Percentiles rank a stretch among this genome's conserved stretches.
Evolutionary conservation across 441 rosid genomes (phyloP).

Genomic region (Gossypium schwendimanii): DNA sequence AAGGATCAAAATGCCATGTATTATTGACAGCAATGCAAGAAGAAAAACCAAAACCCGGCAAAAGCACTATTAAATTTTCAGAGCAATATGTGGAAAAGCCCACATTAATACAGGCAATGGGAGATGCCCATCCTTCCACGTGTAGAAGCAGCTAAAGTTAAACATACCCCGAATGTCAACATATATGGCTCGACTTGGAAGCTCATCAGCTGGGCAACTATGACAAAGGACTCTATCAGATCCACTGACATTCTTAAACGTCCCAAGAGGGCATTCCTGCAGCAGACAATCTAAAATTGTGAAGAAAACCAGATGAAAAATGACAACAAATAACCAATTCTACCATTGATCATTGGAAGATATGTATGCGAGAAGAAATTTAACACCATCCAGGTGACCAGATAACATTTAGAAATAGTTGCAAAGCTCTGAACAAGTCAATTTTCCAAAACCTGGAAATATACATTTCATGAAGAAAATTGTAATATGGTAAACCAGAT

Average conservation of each 20-base stretch:
- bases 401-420: neutral
- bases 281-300: conserved; percentile 18
- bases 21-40: neutral
- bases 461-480: neutral
- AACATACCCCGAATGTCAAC: conserved; percentile 54
- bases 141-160: conserved; percentile 1
- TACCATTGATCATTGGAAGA: neutral
- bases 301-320: conserved; percentile 7
- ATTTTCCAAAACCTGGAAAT: neutral
- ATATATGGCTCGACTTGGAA: conserved; percentile 71
- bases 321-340: neutral
- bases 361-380: neutral
- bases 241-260: conserved; percentile 76
- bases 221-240: conserved; percentile 60
- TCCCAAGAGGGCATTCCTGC: conserved; percentile 91
- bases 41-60: neutral
- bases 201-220: conserved; percentile 53
- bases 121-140: neutral
- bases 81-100: neutral
- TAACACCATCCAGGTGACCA: neutral
- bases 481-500: neutral
- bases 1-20: neutral
- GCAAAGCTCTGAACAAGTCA: neutral
- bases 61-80: neutral
- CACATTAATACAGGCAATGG: neutral